Evolutionary conservation across 352 stramenopile genomes (phyloP).

Genomic region (Nothophytophthora sp.): DNA sequence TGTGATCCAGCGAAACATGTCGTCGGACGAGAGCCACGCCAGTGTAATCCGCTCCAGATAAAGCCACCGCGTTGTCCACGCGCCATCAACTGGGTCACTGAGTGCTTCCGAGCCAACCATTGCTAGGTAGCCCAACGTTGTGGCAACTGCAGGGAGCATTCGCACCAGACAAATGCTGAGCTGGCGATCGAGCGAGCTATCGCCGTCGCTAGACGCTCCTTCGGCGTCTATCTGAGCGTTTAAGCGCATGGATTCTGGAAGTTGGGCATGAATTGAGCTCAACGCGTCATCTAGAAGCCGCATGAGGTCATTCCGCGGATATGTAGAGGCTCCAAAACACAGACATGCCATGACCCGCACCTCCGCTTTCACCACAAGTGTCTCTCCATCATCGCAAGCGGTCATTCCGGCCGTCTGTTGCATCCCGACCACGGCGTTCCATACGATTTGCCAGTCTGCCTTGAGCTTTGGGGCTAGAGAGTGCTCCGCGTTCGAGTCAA

Average conservation of each 20-base stretch:
- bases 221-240: not conserved
- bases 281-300: constrained; percentile 28
- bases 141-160: constrained; percentile 34
- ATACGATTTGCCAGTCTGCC: constrained; percentile 8
- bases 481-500: not conserved
- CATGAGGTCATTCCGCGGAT: not conserved
- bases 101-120: not conserved
- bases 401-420: not conserved
- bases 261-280: constrained; percentile 9
- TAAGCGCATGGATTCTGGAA: constrained; percentile 18
- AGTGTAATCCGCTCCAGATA: constrained; percentile 37
- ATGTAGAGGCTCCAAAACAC: constrained; percentile 2
- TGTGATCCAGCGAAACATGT: constrained; percentile 78
- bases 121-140: constrained; percentile 4
- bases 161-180: constrained; percentile 50
- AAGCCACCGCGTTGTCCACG: constrained; percentile 28
- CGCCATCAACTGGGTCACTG: not conserved
- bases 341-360: constrained; percentile 28
- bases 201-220: not conserved
- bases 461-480: constrained; percentile 2
- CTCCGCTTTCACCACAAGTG: constrained; percentile 22
- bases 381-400: constrained; percentile 10
- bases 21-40: constrained; percentile 53
- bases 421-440: constrained; percentile 9
- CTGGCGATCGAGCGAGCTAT: constrained; percentile 44